Percentiles rank a stretch among this genome's conserved stretches.
phyloP scores from a whole-genome alignment of 2,329 filamentous ascomycete species.

The Penicillium aurantiogriseum region DNA sequence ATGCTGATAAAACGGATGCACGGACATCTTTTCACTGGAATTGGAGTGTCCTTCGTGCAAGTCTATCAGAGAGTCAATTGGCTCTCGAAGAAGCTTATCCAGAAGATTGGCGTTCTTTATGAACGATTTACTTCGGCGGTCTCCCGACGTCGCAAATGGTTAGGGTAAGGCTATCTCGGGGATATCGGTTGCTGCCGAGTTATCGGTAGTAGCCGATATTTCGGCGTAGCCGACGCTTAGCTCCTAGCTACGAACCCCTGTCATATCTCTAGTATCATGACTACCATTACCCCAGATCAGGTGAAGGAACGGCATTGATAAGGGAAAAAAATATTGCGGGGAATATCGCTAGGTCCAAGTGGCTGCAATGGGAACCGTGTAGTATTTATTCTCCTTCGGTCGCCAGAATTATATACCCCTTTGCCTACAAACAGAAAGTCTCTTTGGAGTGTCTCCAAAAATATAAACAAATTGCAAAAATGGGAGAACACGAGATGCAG shows the following conservation, averaged over 20 bases:
- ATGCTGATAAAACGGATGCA: neutral
- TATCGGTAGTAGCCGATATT: neutral
- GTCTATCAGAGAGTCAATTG: neutral
- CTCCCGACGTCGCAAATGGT: neutral
- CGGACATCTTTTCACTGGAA: neutral
- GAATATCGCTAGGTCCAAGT: neutral
- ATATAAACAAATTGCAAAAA: neutral
- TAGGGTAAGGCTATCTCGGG: neutral
- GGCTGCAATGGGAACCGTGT: neutral
- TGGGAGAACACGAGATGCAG: neutral
- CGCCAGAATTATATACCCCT: neutral
- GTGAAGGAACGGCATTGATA: neutral
- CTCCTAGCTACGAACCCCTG: neutral
- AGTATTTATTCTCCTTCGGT: neutral
- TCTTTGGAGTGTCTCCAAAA: neutral
- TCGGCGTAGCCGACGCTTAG: neutral
- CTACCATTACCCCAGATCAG: neutral
- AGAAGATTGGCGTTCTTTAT: neutral
- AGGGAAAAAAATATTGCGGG: neutral
- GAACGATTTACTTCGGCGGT: neutral
- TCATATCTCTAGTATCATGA: neutral
- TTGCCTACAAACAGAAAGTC: neutral
- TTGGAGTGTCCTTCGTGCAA: neutral
- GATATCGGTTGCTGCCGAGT: neutral
- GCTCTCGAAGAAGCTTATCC: neutral